These are phyloP conservation scores for Bipolaris cookei DNA, from an alignment of 2,329 filamentous ascomycete genomes.

Conservation along the genomic window DNA sequence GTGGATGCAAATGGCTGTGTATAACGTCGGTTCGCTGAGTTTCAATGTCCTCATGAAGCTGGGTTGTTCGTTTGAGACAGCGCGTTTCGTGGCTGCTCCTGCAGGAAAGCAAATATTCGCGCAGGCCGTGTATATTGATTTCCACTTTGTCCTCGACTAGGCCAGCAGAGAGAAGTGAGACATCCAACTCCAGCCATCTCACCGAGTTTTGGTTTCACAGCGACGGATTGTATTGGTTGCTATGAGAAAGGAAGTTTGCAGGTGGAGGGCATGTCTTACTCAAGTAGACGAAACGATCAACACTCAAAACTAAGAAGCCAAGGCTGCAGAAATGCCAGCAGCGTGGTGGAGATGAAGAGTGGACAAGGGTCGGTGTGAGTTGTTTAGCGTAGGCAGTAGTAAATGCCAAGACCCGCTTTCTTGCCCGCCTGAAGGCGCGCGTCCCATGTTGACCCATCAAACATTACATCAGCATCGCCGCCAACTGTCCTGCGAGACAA, in stretches of 20 bases:
- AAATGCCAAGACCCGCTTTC: slow-evolving; percentile 9
- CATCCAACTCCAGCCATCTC: slow-evolving; percentile 29
- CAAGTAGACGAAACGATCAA: slow-evolving; percentile 29
- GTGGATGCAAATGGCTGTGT: slow-evolving; percentile 4
- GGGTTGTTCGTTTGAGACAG: slow-evolving; percentile 13
- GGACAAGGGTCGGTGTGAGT: slow-evolving; percentile 27
- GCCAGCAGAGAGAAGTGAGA: slow-evolving; percentile 14
- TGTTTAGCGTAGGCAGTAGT: slow-evolving; percentile 20
- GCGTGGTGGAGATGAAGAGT: slow-evolving; percentile 20
- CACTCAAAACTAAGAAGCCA: slow-evolving; percentile 18
- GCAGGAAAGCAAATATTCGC: slow-evolving; percentile 5
- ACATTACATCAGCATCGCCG: slow-evolving; percentile 2
- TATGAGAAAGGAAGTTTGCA: slow-evolving; percentile 16
- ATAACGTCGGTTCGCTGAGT: background rate
- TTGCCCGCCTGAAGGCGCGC: slow-evolving; percentile 3
- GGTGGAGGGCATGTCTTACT: slow-evolving; percentile 34
- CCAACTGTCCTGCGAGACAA: background rate
- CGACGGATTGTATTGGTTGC: slow-evolving; percentile 21
- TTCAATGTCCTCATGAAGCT: slow-evolving; percentile 17
- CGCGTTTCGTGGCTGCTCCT: slow-evolving; percentile 5
- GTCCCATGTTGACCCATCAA: background rate
- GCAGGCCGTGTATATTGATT: slow-evolving; percentile 3
- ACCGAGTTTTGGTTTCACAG: slow-evolving; percentile 16
- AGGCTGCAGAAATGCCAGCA: slow-evolving; percentile 18
- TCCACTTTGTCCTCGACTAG: slow-evolving; percentile 18